phyloP scores from a whole-genome alignment of 2,329 filamentous ascomycete genomes.

The Fusarium graminum region DNA sequence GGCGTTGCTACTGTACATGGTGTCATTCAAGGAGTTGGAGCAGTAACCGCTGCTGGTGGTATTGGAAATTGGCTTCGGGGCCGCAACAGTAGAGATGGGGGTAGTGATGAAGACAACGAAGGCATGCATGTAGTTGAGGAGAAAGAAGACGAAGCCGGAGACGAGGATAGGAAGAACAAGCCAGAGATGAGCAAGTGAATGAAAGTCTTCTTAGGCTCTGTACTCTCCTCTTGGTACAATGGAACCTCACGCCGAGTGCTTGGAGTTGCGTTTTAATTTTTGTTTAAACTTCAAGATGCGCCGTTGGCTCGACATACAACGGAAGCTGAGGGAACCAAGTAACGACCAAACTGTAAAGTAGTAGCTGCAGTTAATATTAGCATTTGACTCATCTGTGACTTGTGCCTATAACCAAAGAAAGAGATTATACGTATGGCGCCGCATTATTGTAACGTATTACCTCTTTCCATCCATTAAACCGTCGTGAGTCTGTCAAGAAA shows the following conservation, averaged over 20 bases:
- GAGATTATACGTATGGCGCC: no score
- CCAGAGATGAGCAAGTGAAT: not conserved
- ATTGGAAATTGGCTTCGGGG: not conserved
- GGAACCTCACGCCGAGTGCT: not conserved
- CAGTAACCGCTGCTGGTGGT: not conserved
- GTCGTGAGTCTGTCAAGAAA: no score
- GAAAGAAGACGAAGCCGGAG: not conserved
- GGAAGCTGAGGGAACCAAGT: no score
- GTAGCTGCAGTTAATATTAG: no score
- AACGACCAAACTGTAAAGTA: no score
- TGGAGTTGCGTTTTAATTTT: not conserved
- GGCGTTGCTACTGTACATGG: conserved; percentile 42
- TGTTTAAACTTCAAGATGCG: not conserved
- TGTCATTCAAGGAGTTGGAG: conserved; percentile 23
- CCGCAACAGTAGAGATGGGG: no score
- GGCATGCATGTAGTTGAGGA: not conserved
- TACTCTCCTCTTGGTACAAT: not conserved
- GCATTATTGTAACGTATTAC: no score
- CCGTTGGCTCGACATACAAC: not conserved
- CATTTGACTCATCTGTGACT: no score
- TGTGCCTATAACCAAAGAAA: no score
- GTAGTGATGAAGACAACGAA: not conserved
- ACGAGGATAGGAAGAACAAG: not conserved
- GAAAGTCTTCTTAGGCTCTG: not conserved
- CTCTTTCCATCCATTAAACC: no score